phyloP scores from a whole-genome alignment of 257 asterid genomes.

The Paulownia fortunei region DNA sequence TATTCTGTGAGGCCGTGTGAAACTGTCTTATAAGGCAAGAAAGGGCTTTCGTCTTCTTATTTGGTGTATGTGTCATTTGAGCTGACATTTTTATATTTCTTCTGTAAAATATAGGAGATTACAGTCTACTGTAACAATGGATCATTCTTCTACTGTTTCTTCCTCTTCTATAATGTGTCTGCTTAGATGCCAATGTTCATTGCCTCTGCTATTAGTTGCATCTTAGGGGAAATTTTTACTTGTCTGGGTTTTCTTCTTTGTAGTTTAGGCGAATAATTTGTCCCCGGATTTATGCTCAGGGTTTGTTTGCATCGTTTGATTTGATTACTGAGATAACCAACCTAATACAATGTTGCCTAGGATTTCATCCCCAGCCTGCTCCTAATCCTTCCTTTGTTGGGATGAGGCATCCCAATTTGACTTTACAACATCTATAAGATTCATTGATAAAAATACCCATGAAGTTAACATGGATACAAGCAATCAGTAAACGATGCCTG shows the following conservation, averaged over 20 bases:
- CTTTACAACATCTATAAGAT: too few relatives aligned
- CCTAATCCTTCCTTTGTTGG: too few relatives aligned
- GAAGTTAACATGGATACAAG: too few relatives aligned
- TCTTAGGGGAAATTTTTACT: background rate
- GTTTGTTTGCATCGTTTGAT: too few relatives aligned
- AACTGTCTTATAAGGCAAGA: slow-evolving; percentile 1
- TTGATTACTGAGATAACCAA: too few relatives aligned
- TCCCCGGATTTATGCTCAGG: too few relatives aligned
- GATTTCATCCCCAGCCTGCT: too few relatives aligned
- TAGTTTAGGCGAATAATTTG: too few relatives aligned
- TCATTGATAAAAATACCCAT: too few relatives aligned
- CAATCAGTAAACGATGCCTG: too few relatives aligned
- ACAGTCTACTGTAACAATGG: background rate
- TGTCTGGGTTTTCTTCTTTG: slow-evolving; percentile 1
- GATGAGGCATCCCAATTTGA: too few relatives aligned
- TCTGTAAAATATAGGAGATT: slow-evolving; percentile 3
- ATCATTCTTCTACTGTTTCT: slow-evolving; percentile 14
- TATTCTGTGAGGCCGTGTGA: background rate
- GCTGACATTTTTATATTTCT: background rate
- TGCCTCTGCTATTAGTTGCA: background rate
- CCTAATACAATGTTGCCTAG: too few relatives aligned
- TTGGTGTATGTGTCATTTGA: background rate
- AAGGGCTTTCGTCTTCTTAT: background rate
- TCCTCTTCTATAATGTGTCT: background rate
- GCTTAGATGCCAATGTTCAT: background rate